phyloP scores from a whole-genome alignment of 1,139 yeast species.

The Tardiomyces blankii region DNA sequence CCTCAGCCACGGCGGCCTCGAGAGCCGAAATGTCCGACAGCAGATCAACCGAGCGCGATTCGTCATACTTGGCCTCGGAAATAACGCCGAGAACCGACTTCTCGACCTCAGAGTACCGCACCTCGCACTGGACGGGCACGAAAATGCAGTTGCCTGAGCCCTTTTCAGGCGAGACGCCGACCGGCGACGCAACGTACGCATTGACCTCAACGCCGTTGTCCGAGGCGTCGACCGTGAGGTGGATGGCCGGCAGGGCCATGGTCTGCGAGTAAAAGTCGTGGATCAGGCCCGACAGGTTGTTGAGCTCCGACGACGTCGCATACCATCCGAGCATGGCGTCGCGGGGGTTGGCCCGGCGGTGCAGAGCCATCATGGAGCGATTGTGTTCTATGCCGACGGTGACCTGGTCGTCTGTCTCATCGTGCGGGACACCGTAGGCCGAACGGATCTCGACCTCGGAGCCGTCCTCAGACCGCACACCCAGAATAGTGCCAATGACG shows the following conservation, averaged over 20 bases:
- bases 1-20: constrained; percentile 43
- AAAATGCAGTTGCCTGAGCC: constrained; percentile 54
- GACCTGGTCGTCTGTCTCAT: constrained; percentile 64
- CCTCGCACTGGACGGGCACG: constrained; percentile 64
- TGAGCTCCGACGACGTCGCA: constrained; percentile 56
- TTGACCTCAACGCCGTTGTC: constrained; percentile 37
- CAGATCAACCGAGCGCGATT: constrained; percentile 26
- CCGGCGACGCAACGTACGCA: constrained; percentile 68
- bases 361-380: constrained; percentile 58
- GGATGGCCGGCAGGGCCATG: constrained; percentile 71
- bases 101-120: constrained; percentile 53
- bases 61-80: constrained; percentile 26
- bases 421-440: constrained; percentile 76
- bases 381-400: constrained; percentile 72
- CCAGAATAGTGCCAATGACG: constrained; percentile 75
- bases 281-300: constrained; percentile 67
- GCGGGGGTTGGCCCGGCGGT: constrained; percentile 72
- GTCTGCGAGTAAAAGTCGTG: constrained; percentile 68
- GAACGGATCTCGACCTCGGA: constrained; percentile 61
- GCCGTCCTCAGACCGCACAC: constrained; percentile 82
- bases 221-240: constrained; percentile 44
- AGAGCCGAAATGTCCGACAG: constrained; percentile 38
- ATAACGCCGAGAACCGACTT: constrained; percentile 24
- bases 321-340: constrained; percentile 84
- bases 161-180: constrained; percentile 42